These are phyloP conservation scores for Yamadazyma diddensiae DNA, from an alignment of 1,139 yeast species.

Conservation along the genomic window DNA sequence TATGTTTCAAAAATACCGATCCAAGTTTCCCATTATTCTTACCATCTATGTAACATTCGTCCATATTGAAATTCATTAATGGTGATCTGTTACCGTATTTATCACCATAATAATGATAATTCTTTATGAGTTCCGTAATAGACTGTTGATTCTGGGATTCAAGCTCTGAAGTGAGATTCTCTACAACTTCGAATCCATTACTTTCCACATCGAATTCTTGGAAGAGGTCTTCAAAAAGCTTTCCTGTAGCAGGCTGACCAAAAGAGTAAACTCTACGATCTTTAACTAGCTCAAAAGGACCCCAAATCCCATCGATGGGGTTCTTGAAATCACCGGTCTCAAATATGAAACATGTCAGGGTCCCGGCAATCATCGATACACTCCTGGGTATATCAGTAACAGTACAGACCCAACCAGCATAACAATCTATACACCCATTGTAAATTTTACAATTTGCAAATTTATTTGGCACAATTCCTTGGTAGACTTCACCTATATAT, in stretches of 20 bases:
- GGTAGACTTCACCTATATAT: constrained; percentile 17
- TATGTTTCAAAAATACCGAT: constrained; percentile 8
- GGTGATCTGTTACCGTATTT: constrained; percentile 58
- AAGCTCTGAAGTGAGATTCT: constrained; percentile 23
- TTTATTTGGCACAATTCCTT: too few relatives aligned
- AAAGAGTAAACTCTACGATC: constrained; percentile 40
- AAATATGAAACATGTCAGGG: constrained; percentile 54
- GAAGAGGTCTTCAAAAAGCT: constrained; percentile 45
- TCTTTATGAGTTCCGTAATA: constrained; percentile 30
- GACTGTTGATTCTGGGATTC: constrained; percentile 16
- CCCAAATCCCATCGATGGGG: constrained; percentile 51
- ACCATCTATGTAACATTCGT: constrained; percentile 49
- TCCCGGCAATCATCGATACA: constrained; percentile 56
- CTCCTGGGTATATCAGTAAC: constrained; percentile 16
- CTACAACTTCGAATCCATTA: constrained; percentile 30
- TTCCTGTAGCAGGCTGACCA: constrained; percentile 60
- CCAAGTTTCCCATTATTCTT: constrained; percentile 20
- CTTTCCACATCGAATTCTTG: constrained; percentile 21
- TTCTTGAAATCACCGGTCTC: constrained; percentile 17
- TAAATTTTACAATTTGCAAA: constrained; percentile 21
- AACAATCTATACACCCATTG: constrained; percentile 57
- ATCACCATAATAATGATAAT: constrained; percentile 51
- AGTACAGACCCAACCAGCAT: constrained; percentile 51
- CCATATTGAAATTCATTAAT: constrained; percentile 45
- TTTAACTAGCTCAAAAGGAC: constrained; percentile 42